Conservation (phyloP, 116 monocot species). For the Trichopus zeylanicus region DNA sequence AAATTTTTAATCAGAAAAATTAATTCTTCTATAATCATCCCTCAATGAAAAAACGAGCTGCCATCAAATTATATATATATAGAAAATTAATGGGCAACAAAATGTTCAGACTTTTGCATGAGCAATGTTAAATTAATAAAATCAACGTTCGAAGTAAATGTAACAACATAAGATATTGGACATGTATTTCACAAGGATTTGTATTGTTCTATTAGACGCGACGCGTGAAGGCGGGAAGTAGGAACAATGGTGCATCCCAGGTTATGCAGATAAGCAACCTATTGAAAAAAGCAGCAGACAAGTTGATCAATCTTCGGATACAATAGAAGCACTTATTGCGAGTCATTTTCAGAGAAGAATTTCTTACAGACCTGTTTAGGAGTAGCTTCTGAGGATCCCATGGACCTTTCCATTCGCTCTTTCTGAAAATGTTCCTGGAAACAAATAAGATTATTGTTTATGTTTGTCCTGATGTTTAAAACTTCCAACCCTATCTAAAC, state of each 20-base stretch:
- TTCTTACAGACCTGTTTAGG: conserved; percentile 76
- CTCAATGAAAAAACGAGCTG: too few species aligned
- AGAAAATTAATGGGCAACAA: too few species aligned
- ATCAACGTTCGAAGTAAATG: too few species aligned
- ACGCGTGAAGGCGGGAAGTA: conserved; percentile 84
- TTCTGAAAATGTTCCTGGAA: conserved; percentile 93
- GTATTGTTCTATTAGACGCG: conserved; percentile 82
- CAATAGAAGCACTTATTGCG: background rate
- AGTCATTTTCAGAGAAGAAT: background rate
- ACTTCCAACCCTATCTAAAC: too few species aligned
- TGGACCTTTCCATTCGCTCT: conserved; percentile 72
- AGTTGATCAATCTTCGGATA: background rate
- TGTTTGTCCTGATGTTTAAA: too few species aligned
- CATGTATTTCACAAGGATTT: conserved; percentile 55
- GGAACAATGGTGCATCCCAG: conserved; percentile 79
- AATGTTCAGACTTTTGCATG: too few species aligned
- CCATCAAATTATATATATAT: too few species aligned
- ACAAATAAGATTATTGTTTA: conserved; percentile 1
- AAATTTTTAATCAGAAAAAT: too few species aligned
- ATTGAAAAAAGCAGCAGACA: conserved; percentile 16
- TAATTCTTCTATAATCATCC: too few species aligned
- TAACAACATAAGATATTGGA: background rate
- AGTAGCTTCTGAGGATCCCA: conserved; percentile 78
- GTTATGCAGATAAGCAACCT: conserved; percentile 73
- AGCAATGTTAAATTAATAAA: too few species aligned